Evolutionary conservation across 2,329 filamentous ascomycete species (phyloP).

Genomic region (Clonostachys solani): DNA sequence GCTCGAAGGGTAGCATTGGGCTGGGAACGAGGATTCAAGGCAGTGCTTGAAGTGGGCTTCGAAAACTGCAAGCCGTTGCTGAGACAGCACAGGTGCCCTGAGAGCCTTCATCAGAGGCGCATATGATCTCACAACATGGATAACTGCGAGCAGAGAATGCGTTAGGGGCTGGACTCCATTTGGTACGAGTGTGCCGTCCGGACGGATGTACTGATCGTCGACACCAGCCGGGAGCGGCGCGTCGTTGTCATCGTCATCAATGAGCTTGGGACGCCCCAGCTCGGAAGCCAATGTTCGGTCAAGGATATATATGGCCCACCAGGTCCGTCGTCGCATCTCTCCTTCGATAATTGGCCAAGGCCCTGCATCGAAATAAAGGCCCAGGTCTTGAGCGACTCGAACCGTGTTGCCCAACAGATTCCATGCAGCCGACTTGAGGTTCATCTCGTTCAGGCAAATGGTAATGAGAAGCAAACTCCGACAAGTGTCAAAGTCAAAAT

Average conservation of each 20-base stretch:
- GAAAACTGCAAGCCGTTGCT: slow-evolving; percentile 66
- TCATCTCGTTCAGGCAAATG: slow-evolving; percentile 80
- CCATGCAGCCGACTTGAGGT: slow-evolving; percentile 81
- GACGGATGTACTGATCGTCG: slow-evolving; percentile 73
- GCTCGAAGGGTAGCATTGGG: slow-evolving; percentile 65
- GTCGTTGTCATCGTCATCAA: slow-evolving; percentile 86
- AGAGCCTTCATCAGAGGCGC: slow-evolving; percentile 69
- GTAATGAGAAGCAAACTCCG: slow-evolving; percentile 69
- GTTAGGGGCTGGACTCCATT: slow-evolving; percentile 52
- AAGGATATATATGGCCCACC: slow-evolving; percentile 92
- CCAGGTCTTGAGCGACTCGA: slow-evolving; percentile 77
- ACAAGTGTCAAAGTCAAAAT: slow-evolving; percentile 71
- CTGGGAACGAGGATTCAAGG: slow-evolving; percentile 71
- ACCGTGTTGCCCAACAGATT: slow-evolving; percentile 80
- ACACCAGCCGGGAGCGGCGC: slow-evolving; percentile 73
- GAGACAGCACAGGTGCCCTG: slow-evolving; percentile 62
- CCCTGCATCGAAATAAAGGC: slow-evolving; percentile 71
- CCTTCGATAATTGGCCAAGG: slow-evolving; percentile 71
- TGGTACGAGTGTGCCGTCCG: slow-evolving; percentile 49
- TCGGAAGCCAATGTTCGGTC: slow-evolving; percentile 81
- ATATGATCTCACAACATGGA: slow-evolving; percentile 78
- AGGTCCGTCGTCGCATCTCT: slow-evolving; percentile 82
- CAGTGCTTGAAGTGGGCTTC: slow-evolving; percentile 78
- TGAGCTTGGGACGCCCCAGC: slow-evolving; percentile 73
- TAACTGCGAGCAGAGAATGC: slow-evolving; percentile 71